A percentile compares a stretch with the other conserved stretches of the same genome.
These are phyloP conservation scores for Eleusine coracana DNA, from an alignment of 176 grass and related monocot species.

Conservation along the genomic window DNA sequence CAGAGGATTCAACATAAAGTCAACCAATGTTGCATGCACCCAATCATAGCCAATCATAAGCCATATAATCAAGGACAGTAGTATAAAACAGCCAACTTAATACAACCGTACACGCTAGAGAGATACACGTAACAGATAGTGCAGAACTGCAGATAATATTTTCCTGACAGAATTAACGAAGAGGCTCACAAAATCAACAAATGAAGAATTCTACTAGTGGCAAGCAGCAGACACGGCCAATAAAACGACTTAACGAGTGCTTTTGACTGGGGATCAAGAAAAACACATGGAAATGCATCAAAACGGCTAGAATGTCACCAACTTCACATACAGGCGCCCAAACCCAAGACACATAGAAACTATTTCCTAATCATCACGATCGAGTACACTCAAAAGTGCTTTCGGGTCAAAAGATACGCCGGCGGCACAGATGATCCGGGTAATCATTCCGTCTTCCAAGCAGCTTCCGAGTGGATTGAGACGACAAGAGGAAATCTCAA, in stretches of 20 bases:
- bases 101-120: neutral
- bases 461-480: slow-evolving; percentile 40
- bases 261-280: slow-evolving; percentile 44
- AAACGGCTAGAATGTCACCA: slow-evolving; percentile 44
- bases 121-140: slow-evolving; percentile 11
- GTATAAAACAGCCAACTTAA: slow-evolving; percentile 4
- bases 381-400: slow-evolving; percentile 50
- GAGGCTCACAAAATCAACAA: neutral
- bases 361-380: slow-evolving; percentile 33
- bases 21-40: slow-evolving; percentile 31
- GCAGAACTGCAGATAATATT: slow-evolving; percentile 11
- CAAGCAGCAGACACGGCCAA: neutral
- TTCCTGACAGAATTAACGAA: neutral
- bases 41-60: slow-evolving; percentile 33
- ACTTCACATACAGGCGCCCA: slow-evolving; percentile 35
- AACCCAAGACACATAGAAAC: slow-evolving; percentile 27
- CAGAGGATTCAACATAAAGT: slow-evolving; percentile 34
- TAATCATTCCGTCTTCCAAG: slow-evolving; percentile 55
- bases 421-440: slow-evolving; percentile 35
- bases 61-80: slow-evolving; percentile 25
- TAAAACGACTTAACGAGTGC: neutral
- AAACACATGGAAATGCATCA: slow-evolving; percentile 43
- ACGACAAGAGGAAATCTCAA: slow-evolving; percentile 45
- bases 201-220: neutral
- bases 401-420: slow-evolving; percentile 58